These are phyloP conservation scores for Sorghum bicolor DNA, from an alignment of 176 grass and related monocot genomes.

Conservation along the genomic window DNA sequence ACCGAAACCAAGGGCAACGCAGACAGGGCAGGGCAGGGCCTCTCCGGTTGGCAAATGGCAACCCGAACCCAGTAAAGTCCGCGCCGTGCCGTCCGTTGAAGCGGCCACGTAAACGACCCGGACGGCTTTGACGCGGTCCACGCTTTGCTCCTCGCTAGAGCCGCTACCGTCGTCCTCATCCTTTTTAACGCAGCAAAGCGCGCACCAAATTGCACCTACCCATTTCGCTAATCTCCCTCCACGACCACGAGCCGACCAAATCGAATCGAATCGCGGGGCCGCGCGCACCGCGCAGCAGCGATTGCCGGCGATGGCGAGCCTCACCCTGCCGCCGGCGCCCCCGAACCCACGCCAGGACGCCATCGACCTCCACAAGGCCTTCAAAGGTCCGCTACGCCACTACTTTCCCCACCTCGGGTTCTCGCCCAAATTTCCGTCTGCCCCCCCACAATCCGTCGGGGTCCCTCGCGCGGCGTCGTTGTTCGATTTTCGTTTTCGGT, in stretches of 20 bases:
- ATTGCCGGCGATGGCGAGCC: conserved; percentile 59
- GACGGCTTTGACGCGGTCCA: conserved; percentile 38
- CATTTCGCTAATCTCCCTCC: not conserved
- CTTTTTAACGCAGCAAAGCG: not conserved
- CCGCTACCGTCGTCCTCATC: not conserved
- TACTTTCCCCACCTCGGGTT: not conserved
- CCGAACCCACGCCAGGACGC: conserved; percentile 85
- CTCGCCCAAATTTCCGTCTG: not conserved
- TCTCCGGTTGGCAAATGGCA: too few species aligned
- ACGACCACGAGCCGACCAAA: conserved; percentile 9
- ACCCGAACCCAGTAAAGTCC: too few species aligned
- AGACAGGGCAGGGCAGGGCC: too few species aligned
- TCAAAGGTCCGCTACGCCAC: conserved; percentile 63
- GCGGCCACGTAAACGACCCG: not conserved
- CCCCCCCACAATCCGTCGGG: not conserved
- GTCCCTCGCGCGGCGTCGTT: not conserved
- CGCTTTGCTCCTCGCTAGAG: not conserved
- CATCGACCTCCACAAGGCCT: conserved; percentile 98
- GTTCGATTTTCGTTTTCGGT: not conserved
- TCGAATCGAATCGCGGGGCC: conserved; percentile 34
- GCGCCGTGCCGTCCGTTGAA: too few species aligned
- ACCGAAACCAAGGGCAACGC: too few species aligned
- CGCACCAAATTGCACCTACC: not conserved
- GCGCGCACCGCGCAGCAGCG: not conserved
- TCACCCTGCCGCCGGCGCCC: conserved; percentile 63